phyloP scores from a whole-genome alignment of 139 green algal species.

The Yamagishiella unicocca region DNA sequence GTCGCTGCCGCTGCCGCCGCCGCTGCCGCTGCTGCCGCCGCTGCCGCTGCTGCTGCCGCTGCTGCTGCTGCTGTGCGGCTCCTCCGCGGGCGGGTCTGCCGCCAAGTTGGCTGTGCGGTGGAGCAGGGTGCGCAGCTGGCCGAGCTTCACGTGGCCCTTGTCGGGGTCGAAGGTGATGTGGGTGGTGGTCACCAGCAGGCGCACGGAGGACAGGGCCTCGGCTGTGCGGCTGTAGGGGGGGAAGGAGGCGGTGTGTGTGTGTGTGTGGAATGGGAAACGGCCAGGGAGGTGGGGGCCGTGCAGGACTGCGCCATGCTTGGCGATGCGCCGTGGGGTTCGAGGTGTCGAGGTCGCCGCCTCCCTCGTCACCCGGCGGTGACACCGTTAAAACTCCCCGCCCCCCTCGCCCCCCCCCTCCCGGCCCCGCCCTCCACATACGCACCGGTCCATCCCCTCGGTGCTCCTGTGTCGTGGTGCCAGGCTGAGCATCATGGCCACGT shows the following conservation, averaged over 20 bases:
- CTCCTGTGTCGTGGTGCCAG: constrained; percentile 19
- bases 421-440: too few species aligned
- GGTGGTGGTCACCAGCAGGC: constrained; percentile 82
- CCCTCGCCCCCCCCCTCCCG: too few species aligned
- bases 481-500: constrained; percentile 79
- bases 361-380: background rate
- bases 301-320: too few species aligned
- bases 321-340: too few species aligned
- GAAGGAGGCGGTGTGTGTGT: too few species aligned
- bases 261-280: too few species aligned
- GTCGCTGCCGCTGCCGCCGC: background rate
- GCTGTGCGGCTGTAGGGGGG: background rate
- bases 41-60: background rate
- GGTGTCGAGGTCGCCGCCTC: too few species aligned
- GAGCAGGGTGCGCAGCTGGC: constrained; percentile 62
- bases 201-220: background rate
- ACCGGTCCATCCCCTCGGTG: too few species aligned
- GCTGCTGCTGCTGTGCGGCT: background rate
- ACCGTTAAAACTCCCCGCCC: too few species aligned
- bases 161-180: constrained; percentile 94
- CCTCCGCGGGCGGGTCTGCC: background rate
- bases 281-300: too few species aligned
- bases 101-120: background rate
- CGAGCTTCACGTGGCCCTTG: constrained; percentile 86
- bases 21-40: background rate